phyloP scores from a whole-genome alignment of 108 stramenopile species.

The Cyclostephanos tholiformis region DNA sequence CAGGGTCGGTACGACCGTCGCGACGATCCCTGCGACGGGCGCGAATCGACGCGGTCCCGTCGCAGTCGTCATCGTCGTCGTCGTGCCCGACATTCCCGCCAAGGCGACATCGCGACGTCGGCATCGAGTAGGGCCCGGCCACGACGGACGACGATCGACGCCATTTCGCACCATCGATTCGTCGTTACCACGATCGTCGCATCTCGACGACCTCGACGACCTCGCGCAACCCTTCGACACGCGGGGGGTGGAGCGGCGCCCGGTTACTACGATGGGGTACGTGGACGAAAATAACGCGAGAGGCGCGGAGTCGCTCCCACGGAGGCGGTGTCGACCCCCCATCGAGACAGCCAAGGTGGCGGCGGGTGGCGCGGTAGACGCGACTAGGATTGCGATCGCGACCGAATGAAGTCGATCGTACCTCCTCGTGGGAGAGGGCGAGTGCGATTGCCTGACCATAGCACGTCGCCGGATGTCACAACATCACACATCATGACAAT shows the following conservation, averaged over 20 bases:
- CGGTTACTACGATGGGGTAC: too few relatives aligned
- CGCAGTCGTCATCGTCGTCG: neutral
- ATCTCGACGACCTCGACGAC: neutral
- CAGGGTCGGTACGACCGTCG: neutral
- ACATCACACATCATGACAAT: too few relatives aligned
- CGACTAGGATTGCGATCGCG: neutral
- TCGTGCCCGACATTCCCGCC: neutral
- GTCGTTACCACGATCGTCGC: neutral
- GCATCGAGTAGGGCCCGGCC: neutral
- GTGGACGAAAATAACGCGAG: neutral
- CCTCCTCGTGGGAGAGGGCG: neutral
- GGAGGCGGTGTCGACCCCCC: too few relatives aligned
- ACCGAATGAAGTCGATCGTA: neutral
- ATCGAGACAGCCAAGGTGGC: too few relatives aligned
- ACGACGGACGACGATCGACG: neutral
- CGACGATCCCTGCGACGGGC: neutral
- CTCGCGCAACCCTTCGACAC: neutral
- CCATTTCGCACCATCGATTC: neutral
- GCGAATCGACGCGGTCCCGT: neutral
- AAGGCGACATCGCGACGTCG: neutral
- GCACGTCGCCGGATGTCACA: neutral
- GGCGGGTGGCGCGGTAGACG: neutral
- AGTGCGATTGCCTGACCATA: neutral
- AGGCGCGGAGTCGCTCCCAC: neutral
- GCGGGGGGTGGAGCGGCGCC: neutral